Percentiles rank a stretch among this genome's conserved stretches.
Conservation (phyloP, 805 yeast genomes). For the Hanseniaspora lachancei region DNA sequence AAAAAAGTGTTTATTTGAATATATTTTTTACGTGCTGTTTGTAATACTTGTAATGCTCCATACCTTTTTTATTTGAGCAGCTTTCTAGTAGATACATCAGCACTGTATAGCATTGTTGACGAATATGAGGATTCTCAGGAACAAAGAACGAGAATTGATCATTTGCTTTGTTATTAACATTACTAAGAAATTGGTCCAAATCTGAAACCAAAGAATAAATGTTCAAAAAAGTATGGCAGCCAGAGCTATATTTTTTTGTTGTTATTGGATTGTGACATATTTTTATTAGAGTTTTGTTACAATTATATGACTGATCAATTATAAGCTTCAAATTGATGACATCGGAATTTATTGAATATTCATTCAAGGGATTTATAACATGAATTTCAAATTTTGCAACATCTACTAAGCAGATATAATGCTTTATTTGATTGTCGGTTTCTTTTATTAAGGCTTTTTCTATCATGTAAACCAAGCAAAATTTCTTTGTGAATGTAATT, state of each 20-base stretch:
- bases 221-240: slow-evolving; percentile 4
- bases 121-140: slow-evolving; percentile 2
- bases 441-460: neutral
- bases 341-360: neutral
- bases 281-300: neutral
- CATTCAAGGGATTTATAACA: slow-evolving; percentile 7
- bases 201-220: slow-evolving; percentile 7
- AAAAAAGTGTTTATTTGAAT: neutral
- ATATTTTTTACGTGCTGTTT: neutral
- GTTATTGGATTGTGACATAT: slow-evolving; percentile 1
- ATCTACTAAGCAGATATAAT: slow-evolving; percentile 3
- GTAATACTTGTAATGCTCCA: neutral
- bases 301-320: neutral
- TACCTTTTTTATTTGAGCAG: neutral
- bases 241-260: neutral
- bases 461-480: neutral
- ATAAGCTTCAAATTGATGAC: neutral
- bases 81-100: neutral
- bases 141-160: slow-evolving; percentile 5
- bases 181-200: neutral
- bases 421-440: neutral
- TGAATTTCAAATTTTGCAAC: neutral
- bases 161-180: neutral
- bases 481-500: neutral
- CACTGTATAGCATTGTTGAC: slow-evolving; percentile 1